Base-by-base conservation (phyloP, 1,284 basidiomycete species). In the Papiliotrema nemorosa region DNA sequence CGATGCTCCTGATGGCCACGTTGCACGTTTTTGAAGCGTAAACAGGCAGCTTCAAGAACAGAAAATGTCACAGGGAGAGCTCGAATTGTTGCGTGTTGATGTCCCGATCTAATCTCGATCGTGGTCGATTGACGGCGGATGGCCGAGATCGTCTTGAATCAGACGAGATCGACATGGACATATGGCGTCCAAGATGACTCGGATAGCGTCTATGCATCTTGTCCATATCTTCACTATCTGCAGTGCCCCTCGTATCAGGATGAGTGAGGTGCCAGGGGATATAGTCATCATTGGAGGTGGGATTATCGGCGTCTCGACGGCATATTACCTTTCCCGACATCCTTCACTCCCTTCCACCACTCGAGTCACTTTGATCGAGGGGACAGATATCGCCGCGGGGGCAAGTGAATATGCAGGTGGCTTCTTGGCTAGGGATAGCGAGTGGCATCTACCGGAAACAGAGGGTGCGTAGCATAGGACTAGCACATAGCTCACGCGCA, bases 391-490 rank as follows among this genome's bases (percentile, higher is more conserved):
- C 12, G 60, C 55, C 2, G 49, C 43, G 3, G 58, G 70, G 0
- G 87, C 90, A 1, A 88, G 85, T 0, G 89, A 90, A 13, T 93
- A 93, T 68, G 87, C 88, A 0, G 90, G 88, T 1, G 91, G 90
- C 1, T 82, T 96, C 4, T 79, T 94, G 16, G 88, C 89, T 0
- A 78, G 49, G 24, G 38, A 39, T 9, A 33, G 80, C 45, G 84
- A 88, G 62, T 84, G 82, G 83, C 81, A 81, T 59, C 63, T 65
- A 20, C 62, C 64, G 21, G 60, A 74, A 21, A 66, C 77, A 47
- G 62, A 73, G 18, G 50, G 52, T 38, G 35, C 5, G 37, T 7
- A 6, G 20, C 5, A 14, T n/a, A 5, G n/a, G 10, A 12, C 5
- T 14, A 22, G 10, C 14, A 34, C 3, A 31, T n/a, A n/a, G n/a